Evolutionary conservation across 2,329 filamentous ascomycete species (phyloP), one percentile per base, ranked within the genome.

Genomic region (Pseudonectria foliicola): DNA sequence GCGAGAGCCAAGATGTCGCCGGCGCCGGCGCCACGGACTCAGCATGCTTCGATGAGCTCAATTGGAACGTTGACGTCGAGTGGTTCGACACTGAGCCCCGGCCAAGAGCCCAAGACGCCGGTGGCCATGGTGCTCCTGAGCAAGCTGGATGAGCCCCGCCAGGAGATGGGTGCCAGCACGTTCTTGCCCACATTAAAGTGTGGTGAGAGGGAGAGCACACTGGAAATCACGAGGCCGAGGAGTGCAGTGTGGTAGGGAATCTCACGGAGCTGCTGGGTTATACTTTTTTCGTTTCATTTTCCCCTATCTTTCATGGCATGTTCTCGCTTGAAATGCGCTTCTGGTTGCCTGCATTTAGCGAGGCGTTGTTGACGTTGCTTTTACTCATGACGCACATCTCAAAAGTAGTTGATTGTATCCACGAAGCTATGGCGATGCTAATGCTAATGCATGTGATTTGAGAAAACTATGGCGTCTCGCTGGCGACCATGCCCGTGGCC

Each of bases 61-160:
- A 28, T 38, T 7, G 27, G 18, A n/a, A 27, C 27, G 10, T 27
- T 26, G 24, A 25, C 35, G 13, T 31, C 38, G 4, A 35, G 30
- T 4, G 10, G 14, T 11, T 29, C 34, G 15, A 27, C 34, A 13
- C 25, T 38, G 16, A 35, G 27, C 21, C 13, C 28, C 11, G 29
- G 23, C 7, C 26, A 37, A 6, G 46, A 41, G 18, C 43, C 42
- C 10, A 50, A 44, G 34, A 50, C 46, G 13, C 46, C 46, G 12
- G 39, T 40, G n/a, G 45, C 46, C 15, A 48, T 50, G 46, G 31
- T 42, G 8, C 30, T 48, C 13, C 14, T 42, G 8, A 24, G 35
- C 6, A 39, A 48, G 25, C 7, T 36, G 26, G 32, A 36, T 6
- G 23, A 34, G 23, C 10, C 31, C 23, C 27, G 12, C 18, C 31